Base-by-base conservation (phyloP, 176 grass and related monocot genomes). In the Raddia distichophylla region DNA sequence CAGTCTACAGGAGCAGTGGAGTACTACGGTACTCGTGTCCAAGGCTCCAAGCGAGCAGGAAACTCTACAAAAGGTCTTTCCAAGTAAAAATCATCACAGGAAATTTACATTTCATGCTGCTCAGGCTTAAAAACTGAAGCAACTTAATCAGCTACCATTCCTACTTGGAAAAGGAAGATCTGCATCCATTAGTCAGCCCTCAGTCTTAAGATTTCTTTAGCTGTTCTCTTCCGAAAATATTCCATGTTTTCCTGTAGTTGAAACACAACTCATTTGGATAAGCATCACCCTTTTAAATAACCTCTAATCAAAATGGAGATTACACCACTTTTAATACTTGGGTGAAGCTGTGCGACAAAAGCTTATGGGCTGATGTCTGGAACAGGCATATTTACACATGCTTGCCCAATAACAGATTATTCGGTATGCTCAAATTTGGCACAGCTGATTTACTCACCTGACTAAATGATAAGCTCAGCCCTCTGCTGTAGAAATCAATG, bases 221-320 rank as follows among this genome's bases (percentile, higher is more conserved):
- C 87, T 66, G 93, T 95, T 74, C 89, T 92, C 80, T 27, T 90
- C 48, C 96, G 84, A 62, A 99, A 95, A 73, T 99, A 99, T 82
- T 85, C 75, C 96, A 99, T 95, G 73, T 99, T 4, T 66, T 87
- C 83, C 96, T 95, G 79, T 67, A 78, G 86, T 88, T n/a, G 11
- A 56, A 44, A 46, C 74, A 57, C 20, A 76, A 83, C 46, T 67
- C n/a, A 69, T 55, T 59, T 33, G 8, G 34, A 70, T 64, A 49
- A 76, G 48, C 32, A 64, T 54, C 19, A 69, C 62, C 10, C 12
- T 17, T 15, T 61, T 22, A 62, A 62, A 80, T 62, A 45, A 77
- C 34, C 50, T 47, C 11, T 12, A 43, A 69, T 60, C 42, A 78
- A 3, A 10, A 20, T 34, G n/a, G 9, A 68, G 33, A 14, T 50